Base-by-base conservation (phyloP, 1,139 yeast species). In the Diutina neorugosa region DNA sequence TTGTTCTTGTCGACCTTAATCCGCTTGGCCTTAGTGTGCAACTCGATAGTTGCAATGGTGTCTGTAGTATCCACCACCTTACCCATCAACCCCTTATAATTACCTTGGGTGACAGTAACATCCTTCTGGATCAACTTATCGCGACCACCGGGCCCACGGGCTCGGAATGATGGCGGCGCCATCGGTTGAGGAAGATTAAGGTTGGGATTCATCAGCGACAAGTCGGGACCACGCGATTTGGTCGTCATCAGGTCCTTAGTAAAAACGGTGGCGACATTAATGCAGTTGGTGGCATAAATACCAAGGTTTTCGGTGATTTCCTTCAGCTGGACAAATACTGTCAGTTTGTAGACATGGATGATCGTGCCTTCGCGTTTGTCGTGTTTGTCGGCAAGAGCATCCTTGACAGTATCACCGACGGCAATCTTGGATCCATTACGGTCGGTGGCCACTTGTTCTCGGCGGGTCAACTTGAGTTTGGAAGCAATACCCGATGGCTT, bases 61-160 rank as follows among this genome's bases (percentile, higher is more conserved):
- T 95, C 98, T 60, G 90, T 94, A 14, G 96, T 88, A 64, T 93
- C 98, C 57, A 87, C 86, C 46, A 94, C 90, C 60, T 88, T 86
- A 64, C 98, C 99, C 73, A 86, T 84, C 60, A 90, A 80, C 47
- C 98, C 98, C 70, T 93, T 94, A 68, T 91, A 89, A 58, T 91
- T 91, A 6, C 98, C 96, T 61, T 86, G 82, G 40, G 88, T 82
- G 52, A 94, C 86, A 56, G 91, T 82, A 34, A 93, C 96, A 55
- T 87, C 86, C 64, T 88, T 89, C 59, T 88, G 86, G 44, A 91
- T 63, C 44, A 93, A 81, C 53, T 81, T 80, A 65, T 90, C 97
- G 62, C 93, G 82, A 21, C 94, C 96, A 54, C 83, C 82, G 19
- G 27, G 46, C 18, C 44, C 48, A 18, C 51, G 19, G 9, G 51